A percentile compares a stretch with the other conserved stretches of the same genome.
Evolutionary conservation across 176 grass and related monocot species (phyloP).

Genomic region (Dendrocalamus sinicus): DNA sequence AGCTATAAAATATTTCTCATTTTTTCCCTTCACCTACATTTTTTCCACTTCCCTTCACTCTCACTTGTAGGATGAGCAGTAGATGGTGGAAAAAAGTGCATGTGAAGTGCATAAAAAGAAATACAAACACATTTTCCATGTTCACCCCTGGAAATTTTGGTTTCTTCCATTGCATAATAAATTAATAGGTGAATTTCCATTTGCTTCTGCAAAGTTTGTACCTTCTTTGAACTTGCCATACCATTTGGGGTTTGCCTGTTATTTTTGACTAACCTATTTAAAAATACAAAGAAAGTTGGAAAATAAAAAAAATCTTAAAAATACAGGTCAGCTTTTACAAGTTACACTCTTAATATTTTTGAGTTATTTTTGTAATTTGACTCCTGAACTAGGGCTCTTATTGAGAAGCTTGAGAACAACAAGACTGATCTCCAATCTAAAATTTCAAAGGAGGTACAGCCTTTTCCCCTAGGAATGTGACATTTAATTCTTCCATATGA

Average conservation of each 20-base stretch:
- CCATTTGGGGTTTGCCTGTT: slow-evolving; percentile 21
- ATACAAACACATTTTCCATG: slow-evolving; percentile 29
- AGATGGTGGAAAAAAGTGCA: not conserved
- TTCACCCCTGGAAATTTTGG: not conserved
- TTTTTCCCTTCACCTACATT: not conserved
- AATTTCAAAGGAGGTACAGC: slow-evolving; percentile 75
- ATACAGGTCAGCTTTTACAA: slow-evolving; percentile 12
- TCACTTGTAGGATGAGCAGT: not conserved
- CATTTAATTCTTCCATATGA: slow-evolving; percentile 38
- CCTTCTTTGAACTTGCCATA: slow-evolving; percentile 21
- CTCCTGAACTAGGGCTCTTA: slow-evolving; percentile 53
- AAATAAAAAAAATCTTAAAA: not conserved
- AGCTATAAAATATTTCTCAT: slow-evolving; percentile 3
- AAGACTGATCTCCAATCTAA: slow-evolving; percentile 85
- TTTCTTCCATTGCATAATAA: slow-evolving; percentile 41
- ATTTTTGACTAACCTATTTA: not conserved
- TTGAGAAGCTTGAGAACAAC: slow-evolving; percentile 74
- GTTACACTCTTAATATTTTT: slow-evolving; percentile 23
- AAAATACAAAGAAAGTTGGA: not conserved
- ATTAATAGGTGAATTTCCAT: slow-evolving; percentile 6
- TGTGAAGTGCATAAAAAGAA: slow-evolving; percentile 26
- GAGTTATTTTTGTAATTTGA: slow-evolving; percentile 35
- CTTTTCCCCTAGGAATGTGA: slow-evolving; percentile 32
- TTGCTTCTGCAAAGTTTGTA: slow-evolving; percentile 24
- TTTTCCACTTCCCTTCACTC: slow-evolving; percentile 12